A percentile compares a stretch with the other conserved stretches of the same genome.
These are phyloP conservation scores for Cutaneotrichosporon arboriforme DNA, from an alignment of 1,284 basidiomycete genomes.

Conservation along the genomic window DNA sequence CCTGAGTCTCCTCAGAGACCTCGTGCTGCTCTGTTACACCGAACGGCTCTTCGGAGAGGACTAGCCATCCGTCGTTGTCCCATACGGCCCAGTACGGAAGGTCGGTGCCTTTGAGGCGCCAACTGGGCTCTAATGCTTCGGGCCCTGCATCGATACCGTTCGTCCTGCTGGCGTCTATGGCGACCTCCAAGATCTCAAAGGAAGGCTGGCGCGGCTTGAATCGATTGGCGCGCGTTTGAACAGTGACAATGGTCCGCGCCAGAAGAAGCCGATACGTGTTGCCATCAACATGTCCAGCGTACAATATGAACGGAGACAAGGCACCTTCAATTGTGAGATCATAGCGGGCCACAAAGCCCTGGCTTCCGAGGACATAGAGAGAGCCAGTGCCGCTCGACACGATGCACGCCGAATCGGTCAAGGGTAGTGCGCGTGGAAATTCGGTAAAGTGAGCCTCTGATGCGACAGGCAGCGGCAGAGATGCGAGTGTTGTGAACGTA, in stretches of 20 bases:
- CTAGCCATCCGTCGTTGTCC: slow-evolving; percentile 32
- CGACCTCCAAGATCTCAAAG: slow-evolving; percentile 38
- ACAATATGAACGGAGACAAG: slow-evolving; percentile 53
- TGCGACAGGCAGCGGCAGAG: slow-evolving; percentile 54
- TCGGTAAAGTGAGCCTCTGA: slow-evolving; percentile 53
- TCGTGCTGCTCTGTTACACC: slow-evolving; percentile 18
- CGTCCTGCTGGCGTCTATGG: slow-evolving; percentile 15
- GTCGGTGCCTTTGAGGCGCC: slow-evolving; percentile 65
- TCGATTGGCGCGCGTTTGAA: slow-evolving; percentile 3
- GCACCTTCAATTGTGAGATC: slow-evolving; percentile 45
- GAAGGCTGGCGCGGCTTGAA: slow-evolving; percentile 16
- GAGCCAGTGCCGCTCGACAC: slow-evolving; percentile 68
- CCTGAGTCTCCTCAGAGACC: slow-evolving; percentile 13
- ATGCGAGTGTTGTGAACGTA: slow-evolving; percentile 56
- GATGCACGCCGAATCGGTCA: slow-evolving; percentile 55
- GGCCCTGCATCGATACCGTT: slow-evolving; percentile 25
- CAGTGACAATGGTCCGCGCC: slow-evolving; percentile 20
- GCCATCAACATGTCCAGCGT: slow-evolving; percentile 19
- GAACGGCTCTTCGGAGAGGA: slow-evolving; percentile 30
- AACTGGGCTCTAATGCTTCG: slow-evolving; percentile 52
- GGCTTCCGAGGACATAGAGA: slow-evolving; percentile 55
- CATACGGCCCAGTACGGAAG: slow-evolving; percentile 55
- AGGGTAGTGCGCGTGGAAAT: slow-evolving; percentile 67
- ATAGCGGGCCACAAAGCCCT: slow-evolving; percentile 54
- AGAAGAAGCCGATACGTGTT: slow-evolving; percentile 24